These are phyloP conservation scores for Phytopythium sindhum DNA, from an alignment of 352 stramenopile genomes.

Conservation along the genomic window DNA sequence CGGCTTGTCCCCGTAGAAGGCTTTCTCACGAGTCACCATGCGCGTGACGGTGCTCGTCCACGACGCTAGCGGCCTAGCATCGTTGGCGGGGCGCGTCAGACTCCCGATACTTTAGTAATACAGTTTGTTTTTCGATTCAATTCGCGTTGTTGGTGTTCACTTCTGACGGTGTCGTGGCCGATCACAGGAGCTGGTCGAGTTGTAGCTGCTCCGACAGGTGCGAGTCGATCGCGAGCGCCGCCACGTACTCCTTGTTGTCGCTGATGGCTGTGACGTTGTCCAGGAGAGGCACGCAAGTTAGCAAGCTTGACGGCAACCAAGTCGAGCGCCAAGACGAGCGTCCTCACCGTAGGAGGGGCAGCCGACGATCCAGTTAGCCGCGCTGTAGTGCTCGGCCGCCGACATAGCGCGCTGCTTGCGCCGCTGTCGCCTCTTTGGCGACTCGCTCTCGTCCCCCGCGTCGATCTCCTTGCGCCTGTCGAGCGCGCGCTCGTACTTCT, in stretches of 20 bases:
- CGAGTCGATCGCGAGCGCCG: slow-evolving; percentile 73
- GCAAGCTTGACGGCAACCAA: neutral
- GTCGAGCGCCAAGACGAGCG: neutral
- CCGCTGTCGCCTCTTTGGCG: slow-evolving; percentile 6
- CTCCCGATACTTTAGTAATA: slow-evolving; percentile 4
- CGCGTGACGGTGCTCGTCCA: neutral
- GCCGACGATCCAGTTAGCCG: slow-evolving; percentile 63
- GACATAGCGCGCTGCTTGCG: slow-evolving; percentile 39
- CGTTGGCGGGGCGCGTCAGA: neutral
- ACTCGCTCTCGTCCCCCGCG: slow-evolving; percentile 1
- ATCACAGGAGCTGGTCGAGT: slow-evolving; percentile 61
- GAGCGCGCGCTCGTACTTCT: slow-evolving; percentile 47
- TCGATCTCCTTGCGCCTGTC: slow-evolving; percentile 17
- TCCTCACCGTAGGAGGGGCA: slow-evolving; percentile 64
- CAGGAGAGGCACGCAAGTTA: too few species aligned
- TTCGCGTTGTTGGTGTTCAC: neutral
- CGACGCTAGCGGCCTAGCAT: neutral
- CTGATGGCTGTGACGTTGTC: slow-evolving; percentile 39
- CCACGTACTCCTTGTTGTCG: slow-evolving; percentile 82
- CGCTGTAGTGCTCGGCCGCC: slow-evolving; percentile 39
- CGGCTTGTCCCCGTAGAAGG: slow-evolving; percentile 4
- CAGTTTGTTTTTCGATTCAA: neutral
- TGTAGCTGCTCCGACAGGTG: slow-evolving; percentile 58
- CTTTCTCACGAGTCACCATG: neutral
- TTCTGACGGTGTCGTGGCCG: neutral